These are phyloP conservation scores for Sporothrix luriei DNA, from an alignment of 2,329 filamentous ascomycete genomes.

Conservation along the genomic window DNA sequence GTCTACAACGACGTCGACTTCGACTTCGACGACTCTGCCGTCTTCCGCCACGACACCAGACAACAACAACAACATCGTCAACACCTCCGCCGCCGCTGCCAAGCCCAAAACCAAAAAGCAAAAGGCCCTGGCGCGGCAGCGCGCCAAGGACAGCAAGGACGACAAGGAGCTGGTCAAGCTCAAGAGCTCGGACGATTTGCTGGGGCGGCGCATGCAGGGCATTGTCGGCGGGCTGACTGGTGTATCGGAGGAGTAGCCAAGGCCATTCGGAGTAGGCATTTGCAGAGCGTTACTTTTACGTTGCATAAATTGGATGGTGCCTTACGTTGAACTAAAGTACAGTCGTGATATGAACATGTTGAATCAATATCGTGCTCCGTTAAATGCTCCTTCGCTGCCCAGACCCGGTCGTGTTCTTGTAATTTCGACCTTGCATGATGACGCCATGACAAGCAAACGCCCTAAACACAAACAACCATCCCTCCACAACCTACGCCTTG, in stretches of 20 bases:
- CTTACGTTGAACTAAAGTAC: not conserved
- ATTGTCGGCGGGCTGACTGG: conserved; percentile 58
- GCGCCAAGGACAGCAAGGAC: conserved; percentile 41
- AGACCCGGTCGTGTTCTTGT: not conserved
- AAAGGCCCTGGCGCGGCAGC: conserved; percentile 42
- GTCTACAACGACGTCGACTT: not conserved
- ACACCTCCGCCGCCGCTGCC: not conserved
- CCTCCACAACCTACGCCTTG: not conserved
- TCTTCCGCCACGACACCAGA: not conserved
- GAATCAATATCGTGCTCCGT: conserved; percentile 20
- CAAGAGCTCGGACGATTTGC: conserved; percentile 60
- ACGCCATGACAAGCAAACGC: conserved; percentile 5
- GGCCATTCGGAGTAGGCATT: not conserved
- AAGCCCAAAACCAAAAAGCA: conserved; percentile 33
- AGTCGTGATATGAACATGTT: not conserved
- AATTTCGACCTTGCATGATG: not conserved
- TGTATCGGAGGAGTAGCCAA: conserved; percentile 46
- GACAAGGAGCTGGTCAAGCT: conserved; percentile 55
- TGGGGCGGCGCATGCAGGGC: conserved; percentile 61
- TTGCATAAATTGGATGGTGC: not conserved
- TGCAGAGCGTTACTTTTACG: not conserved
- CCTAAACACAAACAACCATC: not conserved
- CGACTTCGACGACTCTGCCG: not conserved
- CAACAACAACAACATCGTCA: not conserved
- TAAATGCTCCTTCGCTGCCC: not conserved